Evolutionary conservation across 1,284 basidiomycete genomes (phyloP), one percentile per base, ranked within the genome.

Genomic region (Ganoderma multipileum): DNA sequence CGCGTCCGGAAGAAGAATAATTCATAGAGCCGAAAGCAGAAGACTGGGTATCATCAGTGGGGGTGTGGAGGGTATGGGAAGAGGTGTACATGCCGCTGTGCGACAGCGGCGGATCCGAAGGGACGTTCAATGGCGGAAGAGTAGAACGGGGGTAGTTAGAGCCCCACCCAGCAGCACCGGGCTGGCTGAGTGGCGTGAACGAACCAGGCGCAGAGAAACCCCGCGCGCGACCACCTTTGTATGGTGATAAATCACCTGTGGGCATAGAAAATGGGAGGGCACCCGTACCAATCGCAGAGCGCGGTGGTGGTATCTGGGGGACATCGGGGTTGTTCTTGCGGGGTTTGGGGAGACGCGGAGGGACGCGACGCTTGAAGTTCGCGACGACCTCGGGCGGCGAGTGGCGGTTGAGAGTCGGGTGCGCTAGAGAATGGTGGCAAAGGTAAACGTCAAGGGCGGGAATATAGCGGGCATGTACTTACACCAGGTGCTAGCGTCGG

Each of bases 401-500:
- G 79, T 93, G 90, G 68, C 95, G 90, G 80, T 94, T 94, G 75
- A 96, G 88, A 61, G 92, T 94, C 14, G 93, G 93, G 76, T 96
- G 95, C 11, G 95, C 94, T 96, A 33, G 55, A 72, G 33, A 61
- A 64, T 41, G 41, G 36, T 42, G 71, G 66, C 66, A 72, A 69
- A 74, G 72, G 68, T 60, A 57, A 66, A 61, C 52, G 38, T 57
- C 26, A 11, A 59, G 30, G 57, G 61, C 59, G 58, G 58, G 57
- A 44, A 63, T 67, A 67, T 55, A 47, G 61, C 33, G 52, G 64
- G 36, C 26, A n/a, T 14, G n/a, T 12, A 89, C 94, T 79, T 83
- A 95, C 94, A 95, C 95, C 95, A 96, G 71, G 94, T 95, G 81
- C 93, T 95, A 9, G 95, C 94, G 82, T 96, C 95, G 68, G 95